Conservation (phyloP, 805 yeast species). For the Torulaspora gathmanii region DNA sequence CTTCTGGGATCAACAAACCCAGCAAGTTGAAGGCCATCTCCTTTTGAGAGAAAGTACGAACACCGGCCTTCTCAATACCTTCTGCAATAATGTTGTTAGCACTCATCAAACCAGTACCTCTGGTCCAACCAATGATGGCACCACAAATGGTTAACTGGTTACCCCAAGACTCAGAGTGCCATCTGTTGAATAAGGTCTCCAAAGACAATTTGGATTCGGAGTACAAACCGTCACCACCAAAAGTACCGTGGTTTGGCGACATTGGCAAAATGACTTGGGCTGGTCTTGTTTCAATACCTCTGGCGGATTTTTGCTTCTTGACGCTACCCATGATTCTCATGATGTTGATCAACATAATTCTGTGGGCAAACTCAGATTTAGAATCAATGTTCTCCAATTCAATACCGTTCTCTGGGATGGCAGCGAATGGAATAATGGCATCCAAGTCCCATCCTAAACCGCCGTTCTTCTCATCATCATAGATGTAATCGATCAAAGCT, state of each 20-base stretch:
- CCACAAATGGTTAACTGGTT: slow-evolving; percentile 93
- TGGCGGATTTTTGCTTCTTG: slow-evolving; percentile 72
- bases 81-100: slow-evolving; percentile 96
- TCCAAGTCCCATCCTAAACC: slow-evolving; percentile 98
- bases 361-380: slow-evolving; percentile 94
- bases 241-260: slow-evolving; percentile 98
- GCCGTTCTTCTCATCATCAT: slow-evolving; percentile 74
- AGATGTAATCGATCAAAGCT: slow-evolving; percentile 78
- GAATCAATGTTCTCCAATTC: slow-evolving; percentile 91
- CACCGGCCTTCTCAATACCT: slow-evolving; percentile 93
- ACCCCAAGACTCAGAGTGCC: slow-evolving; percentile 98
- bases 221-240: slow-evolving; percentile 97
- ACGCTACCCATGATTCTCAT: slow-evolving; percentile 88
- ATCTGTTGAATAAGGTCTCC: slow-evolving; percentile 96
- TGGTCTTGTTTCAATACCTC: slow-evolving; percentile 87
- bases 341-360: slow-evolving; percentile 95
- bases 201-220: slow-evolving; percentile 94
- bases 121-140: slow-evolving; percentile 99
- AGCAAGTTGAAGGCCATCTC: slow-evolving; percentile 99
- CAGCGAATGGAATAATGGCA: slow-evolving; percentile 95
- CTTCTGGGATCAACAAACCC: slow-evolving; percentile 85
- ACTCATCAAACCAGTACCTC: slow-evolving; percentile 99
- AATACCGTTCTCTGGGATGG: slow-evolving; percentile 97
- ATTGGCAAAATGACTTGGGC: slow-evolving; percentile 95
- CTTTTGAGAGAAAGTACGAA: slow-evolving; percentile 95